These are phyloP conservation scores for Carpinus fangiana DNA, from an alignment of 306 rosid genomes.

Conservation along the genomic window DNA sequence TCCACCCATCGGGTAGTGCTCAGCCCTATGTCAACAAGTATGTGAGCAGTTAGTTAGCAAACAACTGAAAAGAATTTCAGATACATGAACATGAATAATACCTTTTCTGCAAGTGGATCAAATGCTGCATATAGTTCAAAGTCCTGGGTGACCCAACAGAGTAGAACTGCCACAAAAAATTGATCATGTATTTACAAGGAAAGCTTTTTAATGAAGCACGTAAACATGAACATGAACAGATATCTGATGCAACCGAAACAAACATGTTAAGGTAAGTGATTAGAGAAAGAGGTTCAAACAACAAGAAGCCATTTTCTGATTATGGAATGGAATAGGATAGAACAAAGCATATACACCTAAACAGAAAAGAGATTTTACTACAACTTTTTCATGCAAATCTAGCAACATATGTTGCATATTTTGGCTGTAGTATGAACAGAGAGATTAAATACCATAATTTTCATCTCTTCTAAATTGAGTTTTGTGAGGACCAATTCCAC, in stretches of 20 bases:
- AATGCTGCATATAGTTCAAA: constrained; percentile 96
- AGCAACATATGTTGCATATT: constrained; percentile 12
- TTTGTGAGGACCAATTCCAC: constrained; percentile 87
- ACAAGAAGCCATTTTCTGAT: background rate
- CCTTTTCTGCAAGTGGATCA: constrained; percentile 99
- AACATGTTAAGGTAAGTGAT: background rate
- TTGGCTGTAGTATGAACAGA: constrained; percentile 18
- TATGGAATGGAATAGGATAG: background rate
- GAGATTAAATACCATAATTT: constrained; percentile 61
- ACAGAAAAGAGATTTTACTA: background rate
- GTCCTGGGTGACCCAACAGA: constrained; percentile 94
- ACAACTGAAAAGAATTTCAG: background rate
- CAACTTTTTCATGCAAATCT: constrained; percentile 3
- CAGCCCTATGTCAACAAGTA: background rate
- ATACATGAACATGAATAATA: constrained; percentile 22
- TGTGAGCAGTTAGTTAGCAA: background rate
- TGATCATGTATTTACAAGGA: constrained; percentile 18
- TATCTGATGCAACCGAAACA: constrained; percentile 18
- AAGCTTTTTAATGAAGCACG: constrained; percentile 14
- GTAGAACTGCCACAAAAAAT: constrained; percentile 68
- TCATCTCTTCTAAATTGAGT: constrained; percentile 95
- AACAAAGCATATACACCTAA: background rate
- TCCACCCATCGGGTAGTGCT: too few species aligned
- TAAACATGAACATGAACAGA: constrained; percentile 18
- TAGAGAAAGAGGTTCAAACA: background rate